Base-by-base conservation (phyloP, 2,329 filamentous ascomycete species). In the Paraphaeosphaeria minitans region DNA sequence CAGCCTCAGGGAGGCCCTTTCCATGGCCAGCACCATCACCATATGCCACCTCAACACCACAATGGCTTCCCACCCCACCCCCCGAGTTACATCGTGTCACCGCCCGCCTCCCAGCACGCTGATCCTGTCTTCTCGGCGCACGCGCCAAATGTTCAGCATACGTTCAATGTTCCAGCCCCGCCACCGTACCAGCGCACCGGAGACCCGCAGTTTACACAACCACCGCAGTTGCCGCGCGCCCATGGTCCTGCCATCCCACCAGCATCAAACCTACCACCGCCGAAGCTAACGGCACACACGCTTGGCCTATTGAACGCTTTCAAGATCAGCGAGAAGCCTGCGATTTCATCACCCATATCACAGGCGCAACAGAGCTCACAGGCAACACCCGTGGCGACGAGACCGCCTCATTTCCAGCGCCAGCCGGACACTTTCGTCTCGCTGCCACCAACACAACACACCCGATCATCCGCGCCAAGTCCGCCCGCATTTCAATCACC, bases 281-380 rank as follows among this genome's bases (percentile, higher is more conserved):
- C 85, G 7, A 84, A 82, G 61, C 79, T 88, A 33, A 87, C 79
- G 37, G 81, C 80, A 13, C 85, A 89, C 69, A 81, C 84, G 1
- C 77, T 84, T 58, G 80, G 81, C n/a, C 71, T 89, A 35, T 75
- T 89, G 50, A 85, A 83, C 64, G 80, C 83, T 1, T 87, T 89
- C 77, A 87, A 83, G 59, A 68, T 69, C 14, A 67, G 66, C 13
- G 68, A 71, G 31, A 72, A 71, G 53, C 64, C 69, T 55, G 58
- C 65, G 42, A 48, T 61, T 55, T 22, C 56, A 29, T 57, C 60
- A 19, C 60, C 64, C 12, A 54, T 63, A 43, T 35, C 55, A 35
- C 57, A 62, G 7, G 31, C 47, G 37, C 60, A 63, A 27, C 66
- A 66, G 56, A 63, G 53, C 33, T 55, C 62, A 13, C 63, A 74